phyloP scores from a whole-genome alignment of 75 land plant genomes.

The Gnetum montanum region DNA sequence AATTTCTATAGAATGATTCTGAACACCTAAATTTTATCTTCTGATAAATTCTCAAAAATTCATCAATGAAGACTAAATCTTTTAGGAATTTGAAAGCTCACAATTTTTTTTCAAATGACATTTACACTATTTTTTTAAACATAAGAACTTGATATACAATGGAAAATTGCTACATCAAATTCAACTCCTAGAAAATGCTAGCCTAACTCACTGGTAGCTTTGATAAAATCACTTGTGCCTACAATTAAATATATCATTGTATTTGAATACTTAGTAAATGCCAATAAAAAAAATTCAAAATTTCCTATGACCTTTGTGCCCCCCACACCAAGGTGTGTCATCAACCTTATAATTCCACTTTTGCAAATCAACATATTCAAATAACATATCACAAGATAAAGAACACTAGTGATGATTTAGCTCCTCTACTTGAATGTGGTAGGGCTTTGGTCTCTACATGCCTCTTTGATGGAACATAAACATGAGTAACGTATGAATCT shows the following conservation, averaged over 20 bases:
- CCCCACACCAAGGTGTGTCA: slow-evolving; percentile 5
- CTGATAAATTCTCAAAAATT: too few species aligned
- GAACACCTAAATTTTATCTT: too few species aligned
- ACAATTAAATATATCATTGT: not conserved
- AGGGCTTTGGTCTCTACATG: not conserved
- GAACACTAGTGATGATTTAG: not conserved
- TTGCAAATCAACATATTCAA: not conserved
- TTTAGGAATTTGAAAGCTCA: too few species aligned
- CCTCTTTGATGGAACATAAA: not conserved
- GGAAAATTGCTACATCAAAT: not conserved
- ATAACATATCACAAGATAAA: not conserved
- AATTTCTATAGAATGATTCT: too few species aligned
- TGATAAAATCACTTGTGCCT: not conserved
- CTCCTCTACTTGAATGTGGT: not conserved
- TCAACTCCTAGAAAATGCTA: slow-evolving; percentile 4
- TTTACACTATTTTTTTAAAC: not conserved
- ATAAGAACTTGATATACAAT: not conserved
- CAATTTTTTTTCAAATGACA: too few species aligned
- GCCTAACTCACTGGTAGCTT: not conserved
- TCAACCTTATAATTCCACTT: not conserved
- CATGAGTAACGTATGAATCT: not conserved
- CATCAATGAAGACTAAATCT: too few species aligned
- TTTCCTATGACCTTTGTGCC: not conserved
- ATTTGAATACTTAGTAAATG: not conserved
- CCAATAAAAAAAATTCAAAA: not conserved